phyloP scores from a whole-genome alignment of 805 yeast genomes.

The Yarrowia divulgata region DNA sequence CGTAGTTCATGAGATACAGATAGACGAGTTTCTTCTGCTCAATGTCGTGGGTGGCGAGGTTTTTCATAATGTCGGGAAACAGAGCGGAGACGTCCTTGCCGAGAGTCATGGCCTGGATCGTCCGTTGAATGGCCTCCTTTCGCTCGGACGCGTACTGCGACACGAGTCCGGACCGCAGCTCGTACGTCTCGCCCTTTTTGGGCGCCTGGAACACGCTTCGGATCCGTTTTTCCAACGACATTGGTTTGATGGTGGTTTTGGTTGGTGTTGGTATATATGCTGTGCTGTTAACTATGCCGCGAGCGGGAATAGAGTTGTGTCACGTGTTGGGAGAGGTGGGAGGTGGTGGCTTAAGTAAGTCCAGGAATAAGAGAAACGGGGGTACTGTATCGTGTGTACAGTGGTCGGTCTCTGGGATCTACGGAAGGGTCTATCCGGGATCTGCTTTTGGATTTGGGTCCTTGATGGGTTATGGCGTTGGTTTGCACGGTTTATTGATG shows the following conservation, averaged over 20 bases:
- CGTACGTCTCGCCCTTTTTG: slow-evolving; percentile 77
- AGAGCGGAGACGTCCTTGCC: slow-evolving; percentile 95
- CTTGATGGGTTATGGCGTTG: not conserved
- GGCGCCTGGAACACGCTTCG: slow-evolving; percentile 66
- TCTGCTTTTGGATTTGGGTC: not conserved
- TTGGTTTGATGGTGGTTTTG: slow-evolving; percentile 5
- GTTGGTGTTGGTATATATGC: not conserved
- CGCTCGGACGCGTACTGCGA: slow-evolving; percentile 94
- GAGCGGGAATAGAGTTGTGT: slow-evolving; percentile 9
- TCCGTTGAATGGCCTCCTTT: slow-evolving; percentile 95
- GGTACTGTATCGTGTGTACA: too few relatives aligned
- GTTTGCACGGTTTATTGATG: not conserved
- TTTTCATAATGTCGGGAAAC: slow-evolving; percentile 95
- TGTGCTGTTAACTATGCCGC: slow-evolving; percentile 24
- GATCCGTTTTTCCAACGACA: slow-evolving; percentile 49
- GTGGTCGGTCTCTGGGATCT: too few relatives aligned
- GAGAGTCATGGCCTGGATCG: slow-evolving; percentile 96
- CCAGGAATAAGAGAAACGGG: too few relatives aligned
- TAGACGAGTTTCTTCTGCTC: slow-evolving; percentile 97
- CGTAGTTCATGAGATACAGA: slow-evolving; percentile 94
- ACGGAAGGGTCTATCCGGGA: not conserved
- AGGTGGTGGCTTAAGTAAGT: too few relatives aligned
- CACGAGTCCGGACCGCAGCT: slow-evolving; percentile 86
- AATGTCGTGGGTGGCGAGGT: slow-evolving; percentile 94
- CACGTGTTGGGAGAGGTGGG: slow-evolving; percentile 15